Evolutionary conservation across 495 filamentous ascomycete genomes (phyloP), one percentile per base, ranked within the genome.

Genomic region (Cercophora samala): DNA sequence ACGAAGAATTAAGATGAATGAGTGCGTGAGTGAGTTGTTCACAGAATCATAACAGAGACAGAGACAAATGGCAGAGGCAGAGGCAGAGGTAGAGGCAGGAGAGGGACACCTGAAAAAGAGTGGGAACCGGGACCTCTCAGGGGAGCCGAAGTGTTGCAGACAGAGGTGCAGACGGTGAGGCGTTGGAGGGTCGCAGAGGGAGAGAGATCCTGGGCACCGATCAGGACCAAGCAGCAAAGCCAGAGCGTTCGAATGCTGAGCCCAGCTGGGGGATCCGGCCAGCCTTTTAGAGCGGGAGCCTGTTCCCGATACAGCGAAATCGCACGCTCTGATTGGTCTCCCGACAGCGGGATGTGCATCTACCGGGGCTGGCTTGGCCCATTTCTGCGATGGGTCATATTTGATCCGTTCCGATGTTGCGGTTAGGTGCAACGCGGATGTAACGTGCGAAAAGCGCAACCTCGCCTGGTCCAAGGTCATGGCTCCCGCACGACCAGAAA

Each of bases 161-260:
- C 19, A 29, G 24, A 53, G 69, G 62, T 61, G 66, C 66, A 68
- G 66, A 55, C 62, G 58, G 62, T 42, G 69, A 69, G 69, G 68
- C 66, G 66, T 70, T 56, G 68, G 66, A 69, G 42, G 58, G 70
- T 63, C 58, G 67, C 66, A 64, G 25, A 64, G 54, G 9, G 64
- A 60, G 22, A 32, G 52, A 53, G 58, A 71, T 71, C 69, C 66
- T 68, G 66, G 66, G 69, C 69, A 64, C 62, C 67, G 70, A 72
- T 72, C 70, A 67, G 69, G 68, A 46, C 37, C 70, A 66, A 54
- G 46, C 9, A 15, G 37, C 58, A 61, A 61, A 61, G 54, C n/a
- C n/a, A 23, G 53, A 19, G n/a, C n/a, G n/a, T 56, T 19, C 53
- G 53, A 56, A 18, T 24, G 58, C 17, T 25, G 58, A 18, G 58